phyloP scores from a whole-genome alignment of 2,329 filamentous ascomycete species.

The Purpureocillium lavendulum region DNA sequence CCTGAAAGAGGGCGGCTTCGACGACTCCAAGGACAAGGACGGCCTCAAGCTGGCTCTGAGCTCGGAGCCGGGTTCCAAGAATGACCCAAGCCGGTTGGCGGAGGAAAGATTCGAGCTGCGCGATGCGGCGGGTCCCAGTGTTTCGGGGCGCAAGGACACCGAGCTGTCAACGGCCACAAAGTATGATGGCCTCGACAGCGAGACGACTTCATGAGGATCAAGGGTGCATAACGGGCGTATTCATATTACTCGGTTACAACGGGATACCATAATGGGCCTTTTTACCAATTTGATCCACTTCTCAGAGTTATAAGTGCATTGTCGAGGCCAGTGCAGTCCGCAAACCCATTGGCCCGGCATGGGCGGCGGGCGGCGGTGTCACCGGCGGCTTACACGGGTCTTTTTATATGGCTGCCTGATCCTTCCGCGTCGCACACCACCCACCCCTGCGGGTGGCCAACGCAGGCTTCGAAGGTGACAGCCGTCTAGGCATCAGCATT shows the following conservation, averaged over 20 bases:
- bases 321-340: too few species aligned
- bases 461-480: neutral
- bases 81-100: slow-evolving; percentile 38
- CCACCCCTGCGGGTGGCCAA: neutral
- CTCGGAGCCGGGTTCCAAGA: slow-evolving; percentile 34
- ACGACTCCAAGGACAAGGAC: slow-evolving; percentile 22
- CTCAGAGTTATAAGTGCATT: too few species aligned
- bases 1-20: slow-evolving; percentile 27
- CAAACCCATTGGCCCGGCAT: too few species aligned
- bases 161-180: slow-evolving; percentile 15
- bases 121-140: slow-evolving; percentile 12
- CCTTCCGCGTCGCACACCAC: slow-evolving; percentile 2
- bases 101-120: slow-evolving; percentile 30
- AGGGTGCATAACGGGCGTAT: too few species aligned
- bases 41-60: slow-evolving; percentile 29
- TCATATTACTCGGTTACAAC: too few species aligned
- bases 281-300: too few species aligned
- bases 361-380: neutral
- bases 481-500: slow-evolving; percentile 10
- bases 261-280: too few species aligned
- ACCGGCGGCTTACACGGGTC: neutral
- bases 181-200: slow-evolving; percentile 21
- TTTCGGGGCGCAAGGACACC: slow-evolving; percentile 16
- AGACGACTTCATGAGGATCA: slow-evolving; percentile 13
- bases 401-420: slow-evolving; percentile 8